Percentiles rank a stretch among this genome's conserved stretches.
phyloP scores from a whole-genome alignment of 2,329 filamentous ascomycete species.

The Hortaea sp. region DNA sequence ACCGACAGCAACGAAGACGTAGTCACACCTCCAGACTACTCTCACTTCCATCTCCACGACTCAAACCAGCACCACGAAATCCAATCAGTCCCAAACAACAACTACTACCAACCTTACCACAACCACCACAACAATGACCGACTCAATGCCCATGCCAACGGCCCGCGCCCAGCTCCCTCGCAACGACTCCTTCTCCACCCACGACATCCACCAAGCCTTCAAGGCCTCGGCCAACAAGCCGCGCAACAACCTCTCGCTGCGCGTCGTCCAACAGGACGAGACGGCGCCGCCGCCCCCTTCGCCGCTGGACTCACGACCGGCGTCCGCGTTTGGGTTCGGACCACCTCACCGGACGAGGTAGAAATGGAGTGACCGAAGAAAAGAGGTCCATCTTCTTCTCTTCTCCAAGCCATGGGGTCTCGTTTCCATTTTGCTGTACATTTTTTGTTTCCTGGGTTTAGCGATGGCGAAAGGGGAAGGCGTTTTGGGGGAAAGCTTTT shows the following conservation, averaged over 20 bases:
- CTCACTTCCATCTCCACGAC: neutral
- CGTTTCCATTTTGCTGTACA: no score
- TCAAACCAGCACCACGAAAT: neutral
- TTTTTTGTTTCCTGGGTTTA: no score
- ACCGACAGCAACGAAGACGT: no score
- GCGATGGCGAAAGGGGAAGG: no score
- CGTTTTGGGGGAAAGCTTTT: no score
- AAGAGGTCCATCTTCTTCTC: no score
- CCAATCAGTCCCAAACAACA: neutral
- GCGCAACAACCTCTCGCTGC: slow-evolving; percentile 21
- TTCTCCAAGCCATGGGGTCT: no score
- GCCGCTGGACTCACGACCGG: slow-evolving; percentile 18
- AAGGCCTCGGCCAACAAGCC: slow-evolving; percentile 22
- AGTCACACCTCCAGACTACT: no score
- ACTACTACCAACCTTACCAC: neutral
- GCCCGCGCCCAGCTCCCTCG: slow-evolving; percentile 15
- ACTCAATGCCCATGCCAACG: slow-evolving; percentile 22
- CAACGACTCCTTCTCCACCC: slow-evolving; percentile 27
- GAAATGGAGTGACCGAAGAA: neutral
- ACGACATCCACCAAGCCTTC: slow-evolving; percentile 25
- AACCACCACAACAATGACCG: slow-evolving; percentile 19
- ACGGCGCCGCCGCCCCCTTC: slow-evolving; percentile 23
- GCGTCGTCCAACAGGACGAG: slow-evolving; percentile 17
- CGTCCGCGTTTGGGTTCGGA: slow-evolving; percentile 15
- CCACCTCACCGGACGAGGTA: slow-evolving; percentile 8